Conservation (phyloP, 352 stramenopile species). For the Phytophthora kernoviae region DNA sequence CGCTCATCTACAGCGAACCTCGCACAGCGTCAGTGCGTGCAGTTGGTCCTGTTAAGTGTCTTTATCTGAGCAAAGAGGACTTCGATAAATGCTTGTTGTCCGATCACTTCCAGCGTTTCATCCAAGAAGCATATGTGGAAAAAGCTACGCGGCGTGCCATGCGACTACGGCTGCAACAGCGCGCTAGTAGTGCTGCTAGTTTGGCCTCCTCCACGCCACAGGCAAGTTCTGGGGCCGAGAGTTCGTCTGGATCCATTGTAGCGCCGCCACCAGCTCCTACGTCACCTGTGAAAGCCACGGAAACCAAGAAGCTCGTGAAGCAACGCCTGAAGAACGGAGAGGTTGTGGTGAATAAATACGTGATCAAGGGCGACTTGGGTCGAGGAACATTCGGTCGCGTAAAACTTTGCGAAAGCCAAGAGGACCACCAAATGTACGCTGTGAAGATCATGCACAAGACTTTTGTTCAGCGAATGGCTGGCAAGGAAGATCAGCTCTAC, state of each 20-base stretch:
- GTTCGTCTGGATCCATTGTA: conserved; percentile 32
- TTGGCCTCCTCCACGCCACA: conserved; percentile 21
- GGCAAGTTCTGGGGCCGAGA: conserved; percentile 19
- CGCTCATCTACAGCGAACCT: conserved; percentile 87
- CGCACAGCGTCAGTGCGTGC: conserved; percentile 84
- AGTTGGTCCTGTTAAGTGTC: conserved; percentile 79
- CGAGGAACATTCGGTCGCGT: conserved; percentile 91
- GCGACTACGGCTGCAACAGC: conserved; percentile 74
- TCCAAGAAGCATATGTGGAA: conserved; percentile 86
- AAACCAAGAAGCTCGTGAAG: conserved; percentile 84
- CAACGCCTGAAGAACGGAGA: conserved; percentile 84
- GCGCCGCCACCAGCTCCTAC: conserved; percentile 48
- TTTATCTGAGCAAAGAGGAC: conserved; percentile 88
- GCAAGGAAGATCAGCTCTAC: conserved; percentile 85
- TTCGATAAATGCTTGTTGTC: conserved; percentile 88
- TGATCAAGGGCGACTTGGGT: conserved; percentile 91
- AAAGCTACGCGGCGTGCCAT: conserved; percentile 85
- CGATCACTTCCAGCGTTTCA: conserved; percentile 86
- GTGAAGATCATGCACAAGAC: conserved; percentile 92
- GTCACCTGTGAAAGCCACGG: conserved; percentile 66
- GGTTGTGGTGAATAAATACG: conserved; percentile 94
- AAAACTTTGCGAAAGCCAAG: conserved; percentile 81
- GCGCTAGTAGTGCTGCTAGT: conserved; percentile 36
- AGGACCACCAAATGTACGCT: conserved; percentile 82
- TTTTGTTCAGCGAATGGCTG: conserved; percentile 88